Conservation (phyloP, 495 filamentous ascomycete species). For the Penicillium verhagenii region DNA sequence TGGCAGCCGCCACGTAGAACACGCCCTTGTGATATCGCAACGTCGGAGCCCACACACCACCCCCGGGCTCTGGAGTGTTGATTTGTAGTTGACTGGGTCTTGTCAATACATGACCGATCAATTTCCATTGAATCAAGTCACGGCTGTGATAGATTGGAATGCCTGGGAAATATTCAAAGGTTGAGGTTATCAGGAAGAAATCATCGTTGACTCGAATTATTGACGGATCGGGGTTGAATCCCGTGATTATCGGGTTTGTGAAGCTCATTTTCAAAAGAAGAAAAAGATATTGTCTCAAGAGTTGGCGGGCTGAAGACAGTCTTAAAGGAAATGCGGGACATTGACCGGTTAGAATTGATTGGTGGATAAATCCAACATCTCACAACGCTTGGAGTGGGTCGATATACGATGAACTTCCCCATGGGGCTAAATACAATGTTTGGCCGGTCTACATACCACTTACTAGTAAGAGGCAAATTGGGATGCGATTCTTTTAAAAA, state of each 20-base stretch:
- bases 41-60: slow-evolving; percentile 47
- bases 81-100: slow-evolving; percentile 61
- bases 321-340: not conserved
- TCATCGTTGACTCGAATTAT: slow-evolving; percentile 31
- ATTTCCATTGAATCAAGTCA: slow-evolving; percentile 45
- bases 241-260: slow-evolving; percentile 11
- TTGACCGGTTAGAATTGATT: not conserved
- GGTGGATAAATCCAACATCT: not conserved
- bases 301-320: too few species aligned
- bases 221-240: slow-evolving; percentile 13
- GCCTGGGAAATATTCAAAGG: slow-evolving; percentile 49
- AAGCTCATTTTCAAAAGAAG: slow-evolving; percentile 16
- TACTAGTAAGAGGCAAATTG: too few species aligned
- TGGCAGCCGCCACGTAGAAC: slow-evolving; percentile 44
- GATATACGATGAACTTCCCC: too few species aligned
- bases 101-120: slow-evolving; percentile 57
- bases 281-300: too few species aligned
- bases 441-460: too few species aligned
- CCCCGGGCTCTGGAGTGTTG: slow-evolving; percentile 51
- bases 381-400: too few species aligned
- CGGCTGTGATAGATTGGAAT: slow-evolving; percentile 47
- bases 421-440: too few species aligned
- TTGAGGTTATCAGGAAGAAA: slow-evolving; percentile 47
- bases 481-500: not conserved
- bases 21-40: slow-evolving; percentile 37